phyloP scores from a whole-genome alignment of 192 early-diverging fungal genomes.

The Mortierella hygrophila region DNA sequence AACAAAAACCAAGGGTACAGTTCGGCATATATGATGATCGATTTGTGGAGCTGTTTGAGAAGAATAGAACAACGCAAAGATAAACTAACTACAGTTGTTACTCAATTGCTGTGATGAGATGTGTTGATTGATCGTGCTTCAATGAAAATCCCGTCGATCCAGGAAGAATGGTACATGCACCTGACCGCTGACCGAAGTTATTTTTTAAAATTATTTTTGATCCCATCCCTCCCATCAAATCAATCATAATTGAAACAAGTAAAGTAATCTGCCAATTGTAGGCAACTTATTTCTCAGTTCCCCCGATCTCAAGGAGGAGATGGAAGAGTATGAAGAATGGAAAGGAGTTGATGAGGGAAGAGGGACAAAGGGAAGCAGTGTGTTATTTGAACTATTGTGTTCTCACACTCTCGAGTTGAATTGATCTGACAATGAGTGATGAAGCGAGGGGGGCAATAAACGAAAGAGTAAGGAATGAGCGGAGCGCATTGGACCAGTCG shows the following conservation, averaged over 20 bases:
- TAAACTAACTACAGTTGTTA: not conserved
- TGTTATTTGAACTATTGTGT: not conserved
- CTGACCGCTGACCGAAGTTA: not conserved
- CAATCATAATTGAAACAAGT: not conserved
- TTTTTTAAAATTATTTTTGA: not conserved
- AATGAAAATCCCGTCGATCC: conserved; percentile 5
- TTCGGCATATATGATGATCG: not conserved
- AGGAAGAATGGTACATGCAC: not conserved
- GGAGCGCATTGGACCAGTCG: not conserved
- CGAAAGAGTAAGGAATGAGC: not conserved
- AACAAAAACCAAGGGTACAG: not conserved
- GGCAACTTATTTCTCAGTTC: not conserved
- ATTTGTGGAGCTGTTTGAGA: not conserved
- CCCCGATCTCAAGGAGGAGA: not conserved
- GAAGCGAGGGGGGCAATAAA: no score
- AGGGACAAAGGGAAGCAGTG: not conserved
- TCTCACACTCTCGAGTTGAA: not conserved
- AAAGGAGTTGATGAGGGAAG: not conserved
- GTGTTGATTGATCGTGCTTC: not conserved
- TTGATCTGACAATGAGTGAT: no score
- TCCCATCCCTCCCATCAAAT: not conserved
- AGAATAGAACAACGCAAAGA: not conserved
- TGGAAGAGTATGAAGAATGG: not conserved
- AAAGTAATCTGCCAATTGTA: not conserved
- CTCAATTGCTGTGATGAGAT: not conserved